A percentile compares a stretch with the other conserved stretches of the same genome.
Conservation (phyloP, 176 grass and related monocot species). For the Thinopyrum elongatum region DNA sequence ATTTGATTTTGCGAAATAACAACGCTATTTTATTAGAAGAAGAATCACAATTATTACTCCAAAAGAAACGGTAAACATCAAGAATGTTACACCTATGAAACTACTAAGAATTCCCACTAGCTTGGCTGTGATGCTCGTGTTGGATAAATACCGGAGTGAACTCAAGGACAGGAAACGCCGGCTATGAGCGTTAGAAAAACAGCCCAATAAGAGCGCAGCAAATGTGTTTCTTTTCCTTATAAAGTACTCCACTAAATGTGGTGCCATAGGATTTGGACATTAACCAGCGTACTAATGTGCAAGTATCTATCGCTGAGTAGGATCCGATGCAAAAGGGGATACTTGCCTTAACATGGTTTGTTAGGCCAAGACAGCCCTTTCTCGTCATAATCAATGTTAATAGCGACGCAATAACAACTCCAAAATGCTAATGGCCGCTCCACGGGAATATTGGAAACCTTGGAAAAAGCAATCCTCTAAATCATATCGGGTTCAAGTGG, state of each 20-base stretch:
- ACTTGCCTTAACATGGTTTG: conserved; percentile 29
- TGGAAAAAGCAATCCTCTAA: not conserved
- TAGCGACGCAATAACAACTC: conserved; percentile 4
- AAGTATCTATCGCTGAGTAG: conserved; percentile 35
- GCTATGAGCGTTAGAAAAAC: not conserved
- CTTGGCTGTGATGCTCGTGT: not conserved
- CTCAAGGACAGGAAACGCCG: not conserved
- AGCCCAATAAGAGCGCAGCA: not conserved
- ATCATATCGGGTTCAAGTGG: conserved; percentile 24
- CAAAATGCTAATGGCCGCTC: conserved; percentile 9
- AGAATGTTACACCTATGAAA: not conserved
- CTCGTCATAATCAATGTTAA: conserved; percentile 18
- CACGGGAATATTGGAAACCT: conserved; percentile 22
- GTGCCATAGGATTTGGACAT: not conserved
- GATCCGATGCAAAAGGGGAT: conserved; percentile 40
- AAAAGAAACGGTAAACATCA: not conserved
- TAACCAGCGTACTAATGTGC: conserved; percentile 11
- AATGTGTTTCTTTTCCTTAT: not conserved
- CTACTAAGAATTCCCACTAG: not conserved
- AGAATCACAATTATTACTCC: not conserved
- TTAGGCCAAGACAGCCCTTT: conserved; percentile 36
- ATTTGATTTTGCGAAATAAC: too few relatives aligned
- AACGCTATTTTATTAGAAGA: not conserved
- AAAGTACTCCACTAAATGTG: conserved; percentile 5
- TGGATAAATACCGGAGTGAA: not conserved